Evolutionary conservation across 1,284 basidiomycete genomes (phyloP), one percentile per base, ranked within the genome.

Genomic region (Irpex lacteus): DNA sequence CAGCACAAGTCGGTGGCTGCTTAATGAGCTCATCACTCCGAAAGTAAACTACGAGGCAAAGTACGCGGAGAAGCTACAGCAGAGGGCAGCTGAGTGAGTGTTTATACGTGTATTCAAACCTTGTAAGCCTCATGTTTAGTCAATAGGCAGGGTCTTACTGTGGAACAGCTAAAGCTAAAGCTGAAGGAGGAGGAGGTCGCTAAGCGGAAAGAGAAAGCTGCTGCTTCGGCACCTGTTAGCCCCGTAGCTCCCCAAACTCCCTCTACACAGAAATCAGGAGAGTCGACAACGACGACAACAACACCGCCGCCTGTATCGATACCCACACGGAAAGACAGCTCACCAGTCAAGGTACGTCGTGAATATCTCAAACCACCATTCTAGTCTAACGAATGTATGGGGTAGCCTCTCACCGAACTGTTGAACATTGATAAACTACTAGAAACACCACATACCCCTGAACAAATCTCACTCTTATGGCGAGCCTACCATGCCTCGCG

Each of bases 401-500:
- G 5, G 15, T 69, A 97, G 95, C 89, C 94, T 15, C 81, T 98
- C 13, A 84, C 87, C 18, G 86, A 85, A 7, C 91, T 97, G 64
- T 78, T 98, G 69, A 94, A 96, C 75, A 75, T 96, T 11, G 78
- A 86, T 15, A 86, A 88, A 62, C 77, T 96, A 7, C 73, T 93
- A 56, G 79, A 85, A 32, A 84, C 83, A 2, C 86, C 91, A 0
- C 92, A 95, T 70, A 89, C 90, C 1, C 66, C 88, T 2, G 82
- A 85, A 7, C 89, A 92, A 72, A 83, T 98, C 67, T 84, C 87
- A 3, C 82, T 88, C 1, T 82, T 98, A 1, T 98, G 96, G 96
- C 92, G 86, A n/a, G 85, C 91, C 0, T 98, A 95, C 72, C 95
- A 98, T 75, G 85, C 87, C 15, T 86, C 91, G 3, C 86, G 91